Base-by-base conservation (phyloP, 768 basidiomycete genomes). In the Tylopilus rubrobrunneus region DNA sequence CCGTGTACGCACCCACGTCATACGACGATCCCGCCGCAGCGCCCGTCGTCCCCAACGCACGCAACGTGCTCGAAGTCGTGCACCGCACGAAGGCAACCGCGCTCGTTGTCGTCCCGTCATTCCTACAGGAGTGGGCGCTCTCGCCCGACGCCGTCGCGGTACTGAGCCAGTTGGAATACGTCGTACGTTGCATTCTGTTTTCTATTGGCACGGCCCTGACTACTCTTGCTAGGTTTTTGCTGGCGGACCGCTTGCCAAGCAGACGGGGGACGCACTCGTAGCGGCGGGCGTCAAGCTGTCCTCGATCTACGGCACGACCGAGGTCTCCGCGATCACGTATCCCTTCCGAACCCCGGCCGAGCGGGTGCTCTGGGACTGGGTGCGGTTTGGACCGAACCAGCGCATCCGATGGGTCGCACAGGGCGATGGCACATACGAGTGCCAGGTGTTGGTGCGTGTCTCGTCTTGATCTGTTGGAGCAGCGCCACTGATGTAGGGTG, bases 231-330 rank as follows among this genome's bases (percentile, higher is more conserved):
- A 19, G 19, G 19, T 19, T 19, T 19, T 19, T 56, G 59, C 56
- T 0, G 76, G 76, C 23, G 76, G 75, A 0, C 64, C 75, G 0
- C 60, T 78, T 3, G 57, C 76, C 2, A 55, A 63, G 4, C 70
- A 67, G 52, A 59, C 72, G 3, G 78, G 76, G 0, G 68, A 76
- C 29, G 54, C 55, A 19, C 19, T 19, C 19, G 19, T 19, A 19
- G 19, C 19, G 5, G 59, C 68, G 0, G 75, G 77, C 1, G 72
- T 78, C 7, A 65, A 62, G 11, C 39, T 78, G 2, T 31, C 49
- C 10, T 49, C 64, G 1, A 40, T 69, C 0, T 78, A 77, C 45
- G 76, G 77, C 19, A 60, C 51, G 17, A 79, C 73, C 0, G 76
- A 78, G 52, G 63, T 69, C 31, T 65, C 71, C 10, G 46, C 56